Percentiles rank a stretch among this genome's conserved stretches.
phyloP scores from a whole-genome alignment of 1,284 basidiomycete species.

The Trichosporon sp. region DNA sequence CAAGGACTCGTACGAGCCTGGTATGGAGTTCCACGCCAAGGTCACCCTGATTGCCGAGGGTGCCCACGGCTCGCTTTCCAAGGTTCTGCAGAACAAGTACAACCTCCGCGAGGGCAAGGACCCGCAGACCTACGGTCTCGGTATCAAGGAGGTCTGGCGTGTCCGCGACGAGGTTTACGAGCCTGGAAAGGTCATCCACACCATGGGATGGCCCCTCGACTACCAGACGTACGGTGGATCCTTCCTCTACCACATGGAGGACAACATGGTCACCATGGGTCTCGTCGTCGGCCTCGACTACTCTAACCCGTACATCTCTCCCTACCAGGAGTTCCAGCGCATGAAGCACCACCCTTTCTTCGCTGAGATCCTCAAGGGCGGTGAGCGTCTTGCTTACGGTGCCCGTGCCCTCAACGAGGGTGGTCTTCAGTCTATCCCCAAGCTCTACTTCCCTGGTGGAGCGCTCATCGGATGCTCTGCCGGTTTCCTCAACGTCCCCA shows the following conservation, averaged over 20 bases:
- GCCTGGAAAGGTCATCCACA: conserved; percentile 85
- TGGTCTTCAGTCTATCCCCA: conserved; percentile 87
- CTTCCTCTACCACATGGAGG: conserved; percentile 95
- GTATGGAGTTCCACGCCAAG: conserved; percentile 93
- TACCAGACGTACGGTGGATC: conserved; percentile 85
- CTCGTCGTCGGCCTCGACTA: conserved; percentile 94
- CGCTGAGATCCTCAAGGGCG: conserved; percentile 68
- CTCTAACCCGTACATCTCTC: conserved; percentile 85
- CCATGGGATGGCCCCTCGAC: conserved; percentile 88
- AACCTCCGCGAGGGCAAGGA: conserved; percentile 70
- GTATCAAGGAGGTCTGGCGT: conserved; percentile 97
- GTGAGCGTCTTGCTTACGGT: conserved; percentile 80
- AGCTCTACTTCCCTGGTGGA: conserved; percentile 89
- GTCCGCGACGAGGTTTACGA: conserved; percentile 70
- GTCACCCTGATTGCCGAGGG: conserved; percentile 95
- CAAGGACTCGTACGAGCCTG: conserved; percentile 89
- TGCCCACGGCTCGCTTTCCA: conserved; percentile 86
- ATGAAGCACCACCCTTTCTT: conserved; percentile 98
- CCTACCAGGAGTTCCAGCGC: conserved; percentile 89
- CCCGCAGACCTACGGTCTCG: conserved; percentile 94
- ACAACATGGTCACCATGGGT: conserved; percentile 83
- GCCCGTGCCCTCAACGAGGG: conserved; percentile 91
- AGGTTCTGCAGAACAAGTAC: conserved; percentile 73
- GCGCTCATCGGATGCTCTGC: conserved; percentile 93
- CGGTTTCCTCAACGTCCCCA: conserved; percentile 93